A percentile compares a stretch with the other conserved stretches of the same genome.
Conservation (phyloP, 129 eudicot genomes). For the Flaveria linearis region DNA sequence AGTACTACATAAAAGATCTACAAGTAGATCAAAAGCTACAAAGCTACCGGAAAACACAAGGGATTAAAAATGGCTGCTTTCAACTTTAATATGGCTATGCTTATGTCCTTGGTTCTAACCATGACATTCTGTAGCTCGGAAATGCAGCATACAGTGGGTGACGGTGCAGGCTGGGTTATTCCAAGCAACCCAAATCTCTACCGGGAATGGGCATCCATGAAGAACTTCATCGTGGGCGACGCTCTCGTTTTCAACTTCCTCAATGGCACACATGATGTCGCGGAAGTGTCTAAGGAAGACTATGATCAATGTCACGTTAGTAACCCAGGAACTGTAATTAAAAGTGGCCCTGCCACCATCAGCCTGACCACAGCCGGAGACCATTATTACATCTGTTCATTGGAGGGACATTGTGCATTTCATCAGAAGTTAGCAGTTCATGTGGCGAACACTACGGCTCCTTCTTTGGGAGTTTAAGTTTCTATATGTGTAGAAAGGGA, state of each 20-base stretch:
- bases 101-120: neutral
- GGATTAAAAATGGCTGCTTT: neutral
- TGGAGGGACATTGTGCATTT: slow-evolving; percentile 30
- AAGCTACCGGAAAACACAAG: too few species aligned
- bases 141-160: neutral
- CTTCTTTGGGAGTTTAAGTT: neutral
- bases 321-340: slow-evolving; percentile 25
- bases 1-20: too few species aligned
- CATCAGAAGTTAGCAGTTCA: slow-evolving; percentile 44
- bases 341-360: slow-evolving; percentile 42
- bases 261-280: slow-evolving; percentile 39
- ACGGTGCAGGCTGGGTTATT: neutral
- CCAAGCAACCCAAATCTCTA: neutral
- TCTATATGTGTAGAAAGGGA: neutral
- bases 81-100: neutral
- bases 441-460: neutral
- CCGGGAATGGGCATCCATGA: slow-evolving; percentile 8
- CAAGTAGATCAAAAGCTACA: too few species aligned
- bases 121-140: neutral
- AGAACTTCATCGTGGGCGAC: slow-evolving; percentile 8
- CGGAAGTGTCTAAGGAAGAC: slow-evolving; percentile 43
- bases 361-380: slow-evolving; percentile 31
- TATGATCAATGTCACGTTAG: slow-evolving; percentile 44
- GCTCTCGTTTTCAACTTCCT: slow-evolving; percentile 44
- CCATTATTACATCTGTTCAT: slow-evolving; percentile 48